These are phyloP conservation scores for Jatropha multifida DNA, from an alignment of 441 rosid species.

Conservation along the genomic window DNA sequence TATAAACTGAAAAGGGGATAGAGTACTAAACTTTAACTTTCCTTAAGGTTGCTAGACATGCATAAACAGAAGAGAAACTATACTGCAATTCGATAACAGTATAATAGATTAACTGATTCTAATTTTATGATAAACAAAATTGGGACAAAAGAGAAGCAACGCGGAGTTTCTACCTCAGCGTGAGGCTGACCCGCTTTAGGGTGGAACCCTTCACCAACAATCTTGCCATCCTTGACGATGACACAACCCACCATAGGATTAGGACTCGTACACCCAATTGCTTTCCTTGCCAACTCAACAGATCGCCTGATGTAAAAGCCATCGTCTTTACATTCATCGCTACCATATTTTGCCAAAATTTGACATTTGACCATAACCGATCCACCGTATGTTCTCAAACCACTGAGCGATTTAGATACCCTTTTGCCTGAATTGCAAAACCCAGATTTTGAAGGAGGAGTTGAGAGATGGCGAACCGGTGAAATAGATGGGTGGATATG, in stretches of 20 bases:
- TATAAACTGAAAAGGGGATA: too few relatives aligned
- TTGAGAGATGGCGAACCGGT: constrained; percentile 5
- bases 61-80: neutral
- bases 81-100: neutral
- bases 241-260: constrained; percentile 96
- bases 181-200: constrained; percentile 98
- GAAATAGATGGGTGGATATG: constrained; percentile 14
- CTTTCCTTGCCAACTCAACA: constrained; percentile 79
- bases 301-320: constrained; percentile 67
- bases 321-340: constrained; percentile 39
- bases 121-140: neutral
- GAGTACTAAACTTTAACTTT: neutral
- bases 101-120: neutral
- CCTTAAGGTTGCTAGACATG: neutral
- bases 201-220: constrained; percentile 95
- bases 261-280: constrained; percentile 81
- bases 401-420: constrained; percentile 26
- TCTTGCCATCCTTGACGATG: constrained; percentile 73
- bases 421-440: constrained; percentile 31
- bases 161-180: constrained; percentile 64
- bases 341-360: constrained; percentile 17
- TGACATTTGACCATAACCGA: constrained; percentile 33
- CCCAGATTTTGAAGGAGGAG: constrained; percentile 21
- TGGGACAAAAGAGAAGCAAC: neutral
- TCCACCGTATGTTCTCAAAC: constrained; percentile 21